Evolutionary conservation across 768 basidiomycete species (phyloP), one percentile per base, ranked within the genome.

Genomic region (Leccinum subgranulosum): DNA sequence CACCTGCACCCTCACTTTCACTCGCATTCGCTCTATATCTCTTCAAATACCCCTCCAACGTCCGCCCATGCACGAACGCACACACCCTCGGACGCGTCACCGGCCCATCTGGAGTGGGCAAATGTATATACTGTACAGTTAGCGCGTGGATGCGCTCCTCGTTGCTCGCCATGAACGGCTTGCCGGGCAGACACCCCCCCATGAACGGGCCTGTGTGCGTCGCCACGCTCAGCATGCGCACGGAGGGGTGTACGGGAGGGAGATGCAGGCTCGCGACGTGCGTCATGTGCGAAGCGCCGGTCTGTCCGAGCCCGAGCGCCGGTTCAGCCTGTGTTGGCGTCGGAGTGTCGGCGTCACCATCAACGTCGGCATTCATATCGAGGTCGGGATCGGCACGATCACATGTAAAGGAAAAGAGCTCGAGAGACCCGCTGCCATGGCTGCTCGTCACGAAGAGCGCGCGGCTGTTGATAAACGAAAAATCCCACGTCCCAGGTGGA

Each of bases 381-480:
- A 19, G 27, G 29, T 17, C 25, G 29, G 9, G 39, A 11, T 23
- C 25, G 14, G 31, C 19, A 9, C 49, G 19, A 28, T 61, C 63
- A 8, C 66, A 63, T 15, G 60, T 48, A 53, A 83, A 80, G 0
- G 74, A 66, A 57, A 75, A 84, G 11, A 85, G 56, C 19, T 77
- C 66, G 54, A 84, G 71, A 1, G 74, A 56, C 5, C 83, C 83
- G 6, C 49, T 43, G 6, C 64, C 65, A 6, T 53, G 41, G 3
- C 60, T 55, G 12, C 69, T 69, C 11, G 82, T 79, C 15, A 83
- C 53, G 56, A 79, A 72, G 64, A 75, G 78, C 10, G 79, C 73
- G 3, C 77, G 73, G 10, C 68, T 66, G 4, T 76, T 74, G 47
- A 85, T 66, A 51, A 84, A 79, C 1, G 77, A 73, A 64, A 84